Base-by-base conservation (phyloP, 106 monocot genomes). In the Phalaenopsis equestris region DNA sequence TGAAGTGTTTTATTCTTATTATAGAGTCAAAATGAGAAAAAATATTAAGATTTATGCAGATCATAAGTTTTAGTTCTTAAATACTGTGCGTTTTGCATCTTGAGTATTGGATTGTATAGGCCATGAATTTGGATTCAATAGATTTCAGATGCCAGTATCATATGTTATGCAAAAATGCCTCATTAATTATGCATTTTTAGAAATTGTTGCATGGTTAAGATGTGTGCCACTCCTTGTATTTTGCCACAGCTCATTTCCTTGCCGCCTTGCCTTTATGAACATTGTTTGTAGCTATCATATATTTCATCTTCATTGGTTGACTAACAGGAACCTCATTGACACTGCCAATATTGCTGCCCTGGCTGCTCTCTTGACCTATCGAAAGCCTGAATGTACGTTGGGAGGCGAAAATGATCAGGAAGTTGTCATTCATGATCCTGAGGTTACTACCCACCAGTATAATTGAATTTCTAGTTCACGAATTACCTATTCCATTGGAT, bases 281-380 rank as follows among this genome's bases (percentile, higher is more conserved):
- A 42, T 74, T 23, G 19, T 43, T 74, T 19, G 43, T 74, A 7
- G 74, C 18, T 73, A 74, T 74, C 41, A 6, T 74, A 14, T 38
- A 14, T n/a, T 8, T 4, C 72, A 72, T 24, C 72, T 38, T 43
- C 19, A 74, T 80, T 79, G 43, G 73, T 17, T 75, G 85, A 72
- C 19, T 39, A 79, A 70, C 83, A 99, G 99, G 88, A 99, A 99
- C 86, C 93, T 99, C 55, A 95, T 99, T 70, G 99, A 99, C 87
- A 89, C 99, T 56, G 99, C 99, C 81, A 99, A 95, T 82, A 87
- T 91, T 77, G 99, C 99, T 84, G 95, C 91, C 83, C 82, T 99
- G 78, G 91, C 91, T 78, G 89, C 99, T 79, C 91, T 99, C 21
- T 75, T 81, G 72, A 91, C 95, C 41, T 99, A 91, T 78, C 89